phyloP scores from a whole-genome alignment of 441 rosid species.

The Jatropha podagrica region DNA sequence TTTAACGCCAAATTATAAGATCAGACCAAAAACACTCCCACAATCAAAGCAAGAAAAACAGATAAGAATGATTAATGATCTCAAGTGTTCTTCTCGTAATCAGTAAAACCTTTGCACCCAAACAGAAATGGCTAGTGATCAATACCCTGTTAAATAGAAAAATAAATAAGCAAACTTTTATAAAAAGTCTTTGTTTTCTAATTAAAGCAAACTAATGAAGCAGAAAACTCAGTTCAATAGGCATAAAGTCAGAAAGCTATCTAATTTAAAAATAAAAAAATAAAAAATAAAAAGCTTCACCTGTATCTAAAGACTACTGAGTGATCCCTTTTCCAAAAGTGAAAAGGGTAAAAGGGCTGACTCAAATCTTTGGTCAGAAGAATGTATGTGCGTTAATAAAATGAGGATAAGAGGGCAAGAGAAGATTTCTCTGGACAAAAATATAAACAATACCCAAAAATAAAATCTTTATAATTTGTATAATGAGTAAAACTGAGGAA shows the following conservation, averaged over 20 bases:
- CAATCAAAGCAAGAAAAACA: background rate
- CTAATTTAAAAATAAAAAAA: background rate
- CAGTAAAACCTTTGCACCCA: slow-evolving; percentile 12
- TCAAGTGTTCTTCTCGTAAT: background rate
- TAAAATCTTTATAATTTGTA: background rate
- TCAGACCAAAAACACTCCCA: background rate
- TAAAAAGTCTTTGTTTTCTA: background rate
- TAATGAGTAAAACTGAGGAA: background rate
- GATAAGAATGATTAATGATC: background rate
- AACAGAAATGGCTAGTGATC: background rate
- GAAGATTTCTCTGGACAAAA: background rate
- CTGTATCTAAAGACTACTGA: slow-evolving; percentile 7
- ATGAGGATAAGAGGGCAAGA: slow-evolving; percentile 16
- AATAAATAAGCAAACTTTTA: background rate
- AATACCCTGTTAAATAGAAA: background rate
- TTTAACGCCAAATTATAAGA: background rate
- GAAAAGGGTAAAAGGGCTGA: slow-evolving; percentile 8
- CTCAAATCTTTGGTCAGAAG: slow-evolving; percentile 23
- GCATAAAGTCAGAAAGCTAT: background rate
- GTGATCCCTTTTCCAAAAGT: slow-evolving; percentile 14
- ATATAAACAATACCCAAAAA: background rate
- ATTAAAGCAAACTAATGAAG: background rate
- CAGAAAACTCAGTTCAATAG: background rate
- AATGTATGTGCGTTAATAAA: slow-evolving; percentile 6
- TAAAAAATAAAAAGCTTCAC: background rate